Evolutionary conservation across 805 yeast species (phyloP).

Genomic region (Debaryomyces maramus): DNA sequence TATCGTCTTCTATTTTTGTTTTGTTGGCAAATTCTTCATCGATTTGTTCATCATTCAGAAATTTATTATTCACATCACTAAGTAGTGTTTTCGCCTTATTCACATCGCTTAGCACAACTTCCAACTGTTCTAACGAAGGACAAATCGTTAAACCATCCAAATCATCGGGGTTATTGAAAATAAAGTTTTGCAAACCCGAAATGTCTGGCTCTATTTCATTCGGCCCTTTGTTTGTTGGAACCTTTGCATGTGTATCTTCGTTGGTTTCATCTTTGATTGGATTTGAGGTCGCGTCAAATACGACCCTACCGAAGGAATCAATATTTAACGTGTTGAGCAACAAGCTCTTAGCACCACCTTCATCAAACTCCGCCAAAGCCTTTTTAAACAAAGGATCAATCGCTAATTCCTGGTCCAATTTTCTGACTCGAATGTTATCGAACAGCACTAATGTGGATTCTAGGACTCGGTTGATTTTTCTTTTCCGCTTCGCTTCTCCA

Average conservation of each 20-base stretch:
- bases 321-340: constrained; percentile 25
- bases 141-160: constrained; percentile 50
- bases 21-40: constrained; percentile 9
- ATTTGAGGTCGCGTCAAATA: constrained; percentile 14
- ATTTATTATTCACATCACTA: constrained; percentile 40
- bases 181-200: constrained; percentile 16
- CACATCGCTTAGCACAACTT: constrained; percentile 56
- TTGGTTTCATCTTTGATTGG: constrained; percentile 10
- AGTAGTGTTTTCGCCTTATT: constrained; percentile 49
- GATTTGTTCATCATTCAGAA: constrained; percentile 12
- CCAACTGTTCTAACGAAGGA: constrained; percentile 67
- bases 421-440: constrained; percentile 9
- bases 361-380: constrained; percentile 30
- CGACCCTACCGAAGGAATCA: constrained; percentile 24
- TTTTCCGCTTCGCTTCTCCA: constrained; percentile 20
- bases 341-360: constrained; percentile 32
- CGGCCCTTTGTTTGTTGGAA: constrained; percentile 3
- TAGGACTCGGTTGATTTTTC: constrained; percentile 32
- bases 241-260: constrained; percentile 8
- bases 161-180: constrained; percentile 20
- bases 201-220: constrained; percentile 23
- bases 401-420: constrained; percentile 27
- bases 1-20: constrained; percentile 5
- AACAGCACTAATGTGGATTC: constrained; percentile 35
- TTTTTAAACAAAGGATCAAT: constrained; percentile 31